phyloP scores from a whole-genome alignment of 768 basidiomycete species.

The Ramaria sp. region DNA sequence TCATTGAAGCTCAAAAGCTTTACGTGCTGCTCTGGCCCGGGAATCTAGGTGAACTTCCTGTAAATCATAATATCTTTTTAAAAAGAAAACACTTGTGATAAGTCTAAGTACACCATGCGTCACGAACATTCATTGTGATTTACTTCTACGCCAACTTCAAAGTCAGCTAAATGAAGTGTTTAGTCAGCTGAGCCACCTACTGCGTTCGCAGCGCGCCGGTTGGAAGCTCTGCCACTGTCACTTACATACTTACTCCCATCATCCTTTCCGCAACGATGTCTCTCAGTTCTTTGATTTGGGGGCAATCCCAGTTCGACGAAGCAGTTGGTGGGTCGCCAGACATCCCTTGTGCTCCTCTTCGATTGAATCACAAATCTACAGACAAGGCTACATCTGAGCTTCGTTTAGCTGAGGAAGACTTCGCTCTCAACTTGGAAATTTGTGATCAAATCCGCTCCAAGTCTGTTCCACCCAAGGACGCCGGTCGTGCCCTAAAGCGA shows the following conservation, averaged over 20 bases:
- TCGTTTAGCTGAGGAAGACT: constrained; percentile 75
- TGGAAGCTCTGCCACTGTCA: background rate
- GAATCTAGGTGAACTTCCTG: too few species aligned
- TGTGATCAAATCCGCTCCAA: constrained; percentile 95
- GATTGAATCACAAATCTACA: constrained; percentile 22
- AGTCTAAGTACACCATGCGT: too few species aligned
- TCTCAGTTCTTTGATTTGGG: constrained; percentile 67
- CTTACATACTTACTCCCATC: background rate
- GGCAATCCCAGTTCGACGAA: constrained; percentile 73
- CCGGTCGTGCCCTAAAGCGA: constrained; percentile 81
- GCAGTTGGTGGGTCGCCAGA: constrained; percentile 52
- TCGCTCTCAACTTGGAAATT: constrained; percentile 89
- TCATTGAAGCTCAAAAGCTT: too few species aligned
- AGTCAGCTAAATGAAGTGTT: too few species aligned
- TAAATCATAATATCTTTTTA: too few species aligned
- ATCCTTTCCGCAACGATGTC: constrained; percentile 23
- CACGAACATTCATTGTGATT: too few species aligned
- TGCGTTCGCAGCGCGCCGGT: background rate
- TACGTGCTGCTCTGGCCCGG: too few species aligned
- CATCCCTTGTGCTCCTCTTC: too few species aligned
- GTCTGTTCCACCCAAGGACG: constrained; percentile 71
- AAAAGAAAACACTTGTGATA: too few species aligned
- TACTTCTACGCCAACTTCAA: too few species aligned
- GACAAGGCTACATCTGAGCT: constrained; percentile 94
- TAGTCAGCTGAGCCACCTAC: background rate